Base-by-base conservation (phyloP, 257 asterid genomes). In the Thymus quinquecostatus region DNA sequence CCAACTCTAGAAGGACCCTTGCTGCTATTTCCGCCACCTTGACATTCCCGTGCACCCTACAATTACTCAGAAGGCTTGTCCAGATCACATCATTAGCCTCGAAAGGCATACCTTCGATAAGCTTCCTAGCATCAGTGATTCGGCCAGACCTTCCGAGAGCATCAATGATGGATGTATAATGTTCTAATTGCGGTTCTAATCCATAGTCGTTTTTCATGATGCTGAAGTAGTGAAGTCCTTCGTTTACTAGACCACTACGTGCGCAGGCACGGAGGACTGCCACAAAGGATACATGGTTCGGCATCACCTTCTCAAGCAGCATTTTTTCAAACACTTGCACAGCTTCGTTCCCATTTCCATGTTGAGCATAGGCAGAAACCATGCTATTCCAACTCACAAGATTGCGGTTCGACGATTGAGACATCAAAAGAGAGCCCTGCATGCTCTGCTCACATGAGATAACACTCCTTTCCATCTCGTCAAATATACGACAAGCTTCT, bases 41-140 rank as follows among this genome's bases (percentile, higher is more conserved):
- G 40, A 36, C 40, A 36, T 36, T 36, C 40, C 85, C 82, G 47
- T 81, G 86, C 80, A 84, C 81, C 82, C 85, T 90, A 79, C 98
- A 92, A 45, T 79, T 85, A 68, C 96, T 90, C 13, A 92, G 89
- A 41, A 92, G 91, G 33, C 91, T 88, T 68, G 96, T 90, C 98
- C 98, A 92, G 43, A 88, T 87, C 27, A 92, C 95, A 78, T 85
- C 96, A 72, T 92, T 97, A 3, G 95, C 91, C 69, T 83, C 83
- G 40, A 36, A 36, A 36, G 40, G 40, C 40, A 36, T 36, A 36
- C 5, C 40, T 1, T 36, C 40, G 3, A 36, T 36, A 36, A 36
- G 40, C 40, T 36, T 36, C 5, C 5, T 2, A 5, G 40, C 40
- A 36, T 36, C 40, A 36, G 5, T 36, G 40, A 36, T 36, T 36